Evolutionary conservation across 495 filamentous ascomycete species (phyloP), one percentile per base, ranked within the genome.

Genomic region (Talaromyces nanjingensis): DNA sequence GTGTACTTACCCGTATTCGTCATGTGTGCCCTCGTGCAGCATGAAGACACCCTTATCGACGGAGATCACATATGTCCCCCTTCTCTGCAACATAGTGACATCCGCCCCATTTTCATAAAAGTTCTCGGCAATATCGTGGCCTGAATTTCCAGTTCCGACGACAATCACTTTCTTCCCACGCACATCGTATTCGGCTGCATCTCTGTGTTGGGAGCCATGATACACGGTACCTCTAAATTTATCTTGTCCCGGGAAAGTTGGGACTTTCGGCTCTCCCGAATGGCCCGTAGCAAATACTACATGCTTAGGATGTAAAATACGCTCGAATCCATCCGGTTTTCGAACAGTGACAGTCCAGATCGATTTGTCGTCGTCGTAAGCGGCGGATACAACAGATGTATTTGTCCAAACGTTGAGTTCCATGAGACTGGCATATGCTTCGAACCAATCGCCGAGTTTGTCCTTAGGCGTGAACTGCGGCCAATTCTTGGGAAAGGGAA

Each of bases 121-220:
- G 69, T 93, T 88, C 72, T 93, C 88, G 12, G 89, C 87, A 65
- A 94, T 94, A 68, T 94, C 91, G 67, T 93, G 87, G n/a, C 83
- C 84, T 18, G 89, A 91, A 69, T 92, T 94, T 69, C 91, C 90
- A 52, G 86, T 89, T 3, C 91, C 91, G 4, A 96, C 84, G 1
- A 96, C 84, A n/a, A 93, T 74, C 0, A 85, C 91, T 60, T 86
- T 89, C 69, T 88, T 91, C 4, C 84, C 85, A 9, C 75, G 73
- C 7, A 77, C 71, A 39, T 76, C 67, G 16, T 65, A 61, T 22
- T 73, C 65, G 8, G 76, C 71, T 1, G 77, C 77, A 57, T 79
- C 75, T 12, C 64, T 60, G 65, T 81, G 76, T 54, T 79, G 70
- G 22, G 72, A 79, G 5, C 71, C 76, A 49, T 84, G 81, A 62